These are phyloP conservation scores for Emmonsia crescens DNA, from an alignment of 2,329 filamentous ascomycete genomes.

Conservation along the genomic window DNA sequence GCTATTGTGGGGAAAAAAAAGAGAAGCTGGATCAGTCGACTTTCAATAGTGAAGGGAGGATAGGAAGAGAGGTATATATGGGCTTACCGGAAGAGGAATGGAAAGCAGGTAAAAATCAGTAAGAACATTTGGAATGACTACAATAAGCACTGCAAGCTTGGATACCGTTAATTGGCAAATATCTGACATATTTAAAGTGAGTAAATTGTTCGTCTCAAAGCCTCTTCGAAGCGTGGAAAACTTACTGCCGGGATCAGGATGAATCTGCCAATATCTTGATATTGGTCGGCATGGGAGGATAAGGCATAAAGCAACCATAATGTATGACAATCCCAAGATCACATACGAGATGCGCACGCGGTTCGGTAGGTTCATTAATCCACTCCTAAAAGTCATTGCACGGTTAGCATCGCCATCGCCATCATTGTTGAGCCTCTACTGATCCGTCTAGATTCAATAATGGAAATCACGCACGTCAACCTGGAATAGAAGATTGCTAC, in stretches of 20 bases:
- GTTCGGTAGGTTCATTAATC: conserved; percentile 30
- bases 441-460: neutral
- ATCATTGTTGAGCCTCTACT: neutral
- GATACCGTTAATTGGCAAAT: conserved; percentile 39
- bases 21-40: neutral
- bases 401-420: neutral
- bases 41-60: neutral
- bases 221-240: conserved; percentile 9
- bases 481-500: conserved; percentile 48
- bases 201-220: conserved; percentile 5
- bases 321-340: conserved; percentile 40
- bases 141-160: conserved; percentile 36
- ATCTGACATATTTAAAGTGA: conserved; percentile 20
- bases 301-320: conserved; percentile 39
- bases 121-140: conserved; percentile 40
- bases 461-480: conserved; percentile 32
- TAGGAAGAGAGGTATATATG: neutral
- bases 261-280: conserved; percentile 47
- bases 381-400: conserved; percentile 22
- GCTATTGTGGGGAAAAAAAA: conserved; percentile 23
- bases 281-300: conserved; percentile 45
- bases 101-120: conserved; percentile 49
- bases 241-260: conserved; percentile 46
- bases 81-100: conserved; percentile 44
- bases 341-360: conserved; percentile 43